phyloP scores from a whole-genome alignment of 2,329 filamentous ascomycete genomes.

The Leptographium galeiforme region DNA sequence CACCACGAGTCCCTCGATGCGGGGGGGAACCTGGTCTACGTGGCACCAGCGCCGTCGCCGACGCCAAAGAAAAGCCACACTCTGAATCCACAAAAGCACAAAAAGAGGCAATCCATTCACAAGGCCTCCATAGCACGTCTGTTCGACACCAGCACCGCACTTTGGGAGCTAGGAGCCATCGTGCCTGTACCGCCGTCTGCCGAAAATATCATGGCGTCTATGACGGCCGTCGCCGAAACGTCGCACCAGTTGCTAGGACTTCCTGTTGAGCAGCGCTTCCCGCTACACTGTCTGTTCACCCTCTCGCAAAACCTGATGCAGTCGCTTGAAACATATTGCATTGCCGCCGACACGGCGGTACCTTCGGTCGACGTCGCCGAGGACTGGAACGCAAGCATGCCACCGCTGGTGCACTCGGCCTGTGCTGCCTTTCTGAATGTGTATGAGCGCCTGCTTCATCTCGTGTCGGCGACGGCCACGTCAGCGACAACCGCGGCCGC shows the following conservation, averaged over 20 bases:
- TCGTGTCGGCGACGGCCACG: conserved; percentile 14
- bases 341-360: neutral
- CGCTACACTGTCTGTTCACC: conserved; percentile 27
- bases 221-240: neutral
- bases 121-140: neutral
- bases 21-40: neutral
- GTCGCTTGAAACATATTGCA: conserved; percentile 15
- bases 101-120: neutral
- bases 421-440: conserved; percentile 27
- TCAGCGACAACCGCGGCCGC: neutral
- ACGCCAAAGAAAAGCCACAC: neutral
- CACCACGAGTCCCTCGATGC: neutral
- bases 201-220: neutral
- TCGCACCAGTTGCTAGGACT: neutral
- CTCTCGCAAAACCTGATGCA: conserved; percentile 24
- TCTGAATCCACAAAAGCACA: neutral
- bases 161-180: neutral
- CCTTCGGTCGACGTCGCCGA: neutral
- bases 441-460: conserved; percentile 25
- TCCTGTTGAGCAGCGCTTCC: conserved; percentile 17
- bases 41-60: neutral
- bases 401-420: conserved; percentile 23
- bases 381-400: neutral
- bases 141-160: neutral
- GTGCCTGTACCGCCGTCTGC: neutral